Evolutionary conservation across 331 rosid species (phyloP).

Genomic region (Rhamnella rubrinervis): DNA sequence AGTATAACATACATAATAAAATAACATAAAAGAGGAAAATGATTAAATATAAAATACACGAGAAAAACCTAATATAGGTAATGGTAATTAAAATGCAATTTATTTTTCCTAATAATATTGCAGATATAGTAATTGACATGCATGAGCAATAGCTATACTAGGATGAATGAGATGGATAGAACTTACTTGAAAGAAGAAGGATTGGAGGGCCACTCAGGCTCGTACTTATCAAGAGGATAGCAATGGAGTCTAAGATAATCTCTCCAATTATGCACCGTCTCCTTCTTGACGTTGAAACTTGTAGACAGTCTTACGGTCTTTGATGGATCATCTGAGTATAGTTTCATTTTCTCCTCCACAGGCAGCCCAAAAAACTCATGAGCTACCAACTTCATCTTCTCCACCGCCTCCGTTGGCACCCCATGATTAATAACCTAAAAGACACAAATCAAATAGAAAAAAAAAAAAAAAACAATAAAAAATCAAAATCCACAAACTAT

Average conservation of each 20-base stretch:
- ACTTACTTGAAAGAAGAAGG: constrained; percentile 80
- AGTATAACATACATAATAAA: too few relatives aligned
- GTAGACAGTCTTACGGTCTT: constrained; percentile 77
- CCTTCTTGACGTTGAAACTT: constrained; percentile 73
- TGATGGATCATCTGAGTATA: constrained; percentile 83
- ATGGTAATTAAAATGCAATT: too few relatives aligned
- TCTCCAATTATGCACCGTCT: constrained; percentile 81
- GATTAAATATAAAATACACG: neutral
- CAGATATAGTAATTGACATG: neutral
- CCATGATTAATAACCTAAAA: constrained; percentile 74
- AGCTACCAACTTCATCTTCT: constrained; percentile 48
- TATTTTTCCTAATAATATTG: too few relatives aligned
- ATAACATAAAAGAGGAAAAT: too few relatives aligned
- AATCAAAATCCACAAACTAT: neutral
- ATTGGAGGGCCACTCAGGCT: constrained; percentile 76
- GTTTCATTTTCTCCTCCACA: constrained; percentile 76
- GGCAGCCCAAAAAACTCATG: constrained; percentile 62
- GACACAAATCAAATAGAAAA: neutral
- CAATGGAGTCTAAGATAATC: constrained; percentile 93
- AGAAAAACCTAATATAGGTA: too few relatives aligned
- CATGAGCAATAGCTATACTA: neutral
- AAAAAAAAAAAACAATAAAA: neutral
- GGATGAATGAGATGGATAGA: neutral
- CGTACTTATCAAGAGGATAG: constrained; percentile 63
- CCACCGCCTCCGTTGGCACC: constrained; percentile 47